A percentile compares a stretch with the other conserved stretches of the same genome.
Evolutionary conservation across 2,329 filamentous ascomycete genomes (phyloP).

Genomic region (Plenodomus lindquistii): DNA sequence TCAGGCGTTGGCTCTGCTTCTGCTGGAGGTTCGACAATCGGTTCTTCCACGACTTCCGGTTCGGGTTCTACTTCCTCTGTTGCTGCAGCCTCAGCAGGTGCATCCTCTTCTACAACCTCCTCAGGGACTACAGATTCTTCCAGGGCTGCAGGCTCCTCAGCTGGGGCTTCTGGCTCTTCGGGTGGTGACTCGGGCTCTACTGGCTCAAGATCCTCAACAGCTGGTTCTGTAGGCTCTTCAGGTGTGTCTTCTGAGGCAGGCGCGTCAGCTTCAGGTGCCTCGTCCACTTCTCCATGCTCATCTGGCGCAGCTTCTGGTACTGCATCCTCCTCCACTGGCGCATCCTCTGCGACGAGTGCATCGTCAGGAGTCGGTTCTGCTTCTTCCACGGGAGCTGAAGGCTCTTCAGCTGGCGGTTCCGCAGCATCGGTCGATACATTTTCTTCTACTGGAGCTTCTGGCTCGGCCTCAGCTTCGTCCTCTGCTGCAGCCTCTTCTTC

Average conservation of each 20-base stretch:
- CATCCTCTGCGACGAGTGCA: neutral
- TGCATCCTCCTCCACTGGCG: neutral
- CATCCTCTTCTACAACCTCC: neutral
- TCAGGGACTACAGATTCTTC: neutral
- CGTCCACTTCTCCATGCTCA: neutral
- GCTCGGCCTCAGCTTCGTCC: constrained; percentile 1
- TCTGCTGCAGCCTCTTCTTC: neutral
- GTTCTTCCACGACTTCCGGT: neutral
- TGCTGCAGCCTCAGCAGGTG: neutral
- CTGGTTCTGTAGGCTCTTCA: neutral
- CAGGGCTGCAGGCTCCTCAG: neutral
- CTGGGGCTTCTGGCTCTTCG: neutral
- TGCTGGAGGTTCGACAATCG: neutral
- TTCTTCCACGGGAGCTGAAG: neutral
- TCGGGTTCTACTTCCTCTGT: neutral
- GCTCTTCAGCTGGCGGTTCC: constrained; percentile 2
- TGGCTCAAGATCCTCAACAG: neutral
- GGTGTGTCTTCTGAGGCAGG: neutral
- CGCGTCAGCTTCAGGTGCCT: neutral
- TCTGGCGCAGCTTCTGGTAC: constrained; percentile 2
- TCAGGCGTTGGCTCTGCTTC: neutral
- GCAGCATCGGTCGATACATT: neutral
- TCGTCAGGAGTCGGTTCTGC: neutral
- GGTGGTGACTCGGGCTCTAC: neutral
- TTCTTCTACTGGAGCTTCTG: constrained; percentile 1